These are phyloP conservation scores for Pisolithus albus DNA, from an alignment of 768 basidiomycete genomes.

Conservation along the genomic window DNA sequence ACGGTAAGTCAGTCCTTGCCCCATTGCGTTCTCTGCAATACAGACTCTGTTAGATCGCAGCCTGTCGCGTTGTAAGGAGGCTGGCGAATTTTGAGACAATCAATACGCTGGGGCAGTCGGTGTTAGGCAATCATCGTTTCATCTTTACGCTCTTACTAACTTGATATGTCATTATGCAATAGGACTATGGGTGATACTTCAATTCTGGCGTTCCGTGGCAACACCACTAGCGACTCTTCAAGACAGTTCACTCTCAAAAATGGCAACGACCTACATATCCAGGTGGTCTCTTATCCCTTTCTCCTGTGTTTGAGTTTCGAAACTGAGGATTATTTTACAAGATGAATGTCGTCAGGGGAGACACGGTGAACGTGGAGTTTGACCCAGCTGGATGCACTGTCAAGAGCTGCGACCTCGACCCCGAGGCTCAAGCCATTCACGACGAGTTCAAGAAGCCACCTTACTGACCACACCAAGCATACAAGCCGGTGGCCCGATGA, in stretches of 20 bases:
- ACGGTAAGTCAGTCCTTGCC: conserved; percentile 37
- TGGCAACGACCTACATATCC: conserved; percentile 53
- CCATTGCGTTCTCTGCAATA: neutral
- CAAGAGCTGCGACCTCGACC: conserved; percentile 43
- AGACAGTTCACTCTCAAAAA: conserved; percentile 29
- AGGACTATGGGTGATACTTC: conserved; percentile 39
- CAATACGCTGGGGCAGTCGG: conserved; percentile 42
- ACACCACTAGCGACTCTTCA: conserved; percentile 22
- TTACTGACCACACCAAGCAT: conserved; percentile 19
- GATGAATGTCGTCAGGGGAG: conserved; percentile 63
- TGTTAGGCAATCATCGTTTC: conserved; percentile 31
- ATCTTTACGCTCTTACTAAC: conserved; percentile 26
- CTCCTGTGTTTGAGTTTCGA: neutral
- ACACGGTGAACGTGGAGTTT: conserved; percentile 41
- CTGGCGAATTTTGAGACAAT: conserved; percentile 48
- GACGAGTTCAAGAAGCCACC: conserved; percentile 60
- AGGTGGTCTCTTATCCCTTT: conserved; percentile 30
- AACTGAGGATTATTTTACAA: conserved; percentile 21
- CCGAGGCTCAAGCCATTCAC: conserved; percentile 52
- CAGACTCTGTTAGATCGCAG: conserved; percentile 48
- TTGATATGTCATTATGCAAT: conserved; percentile 7
- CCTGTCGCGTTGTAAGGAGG: conserved; percentile 55
- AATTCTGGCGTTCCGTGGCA: conserved; percentile 54
- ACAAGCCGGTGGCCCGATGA: too few species aligned
- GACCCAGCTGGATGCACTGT: conserved; percentile 51